A percentile compares a stretch with the other conserved stretches of the same genome.
phyloP scores from a whole-genome alignment of 2,329 filamentous ascomycete genomes.

The Phaeomoniella chlamydospora region DNA sequence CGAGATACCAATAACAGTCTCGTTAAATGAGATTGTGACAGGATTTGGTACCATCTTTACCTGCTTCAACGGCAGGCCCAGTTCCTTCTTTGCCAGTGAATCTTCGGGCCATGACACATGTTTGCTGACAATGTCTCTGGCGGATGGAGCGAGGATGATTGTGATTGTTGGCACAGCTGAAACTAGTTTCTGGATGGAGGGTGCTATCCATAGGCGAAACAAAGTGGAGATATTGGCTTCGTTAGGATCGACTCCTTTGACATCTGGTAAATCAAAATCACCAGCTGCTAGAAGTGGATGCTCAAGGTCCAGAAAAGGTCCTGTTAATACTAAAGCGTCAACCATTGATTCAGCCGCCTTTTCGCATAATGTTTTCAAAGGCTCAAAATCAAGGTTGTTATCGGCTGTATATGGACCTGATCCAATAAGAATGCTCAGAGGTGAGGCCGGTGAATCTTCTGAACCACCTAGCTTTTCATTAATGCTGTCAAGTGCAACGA shows the following conservation, averaged over 20 bases:
- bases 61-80: conserved; percentile 61
- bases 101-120: conserved; percentile 81
- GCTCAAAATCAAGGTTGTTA: conserved; percentile 80
- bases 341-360: conserved; percentile 60
- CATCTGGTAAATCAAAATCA: conserved; percentile 61
- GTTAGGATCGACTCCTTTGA: conserved; percentile 56
- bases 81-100: conserved; percentile 52
- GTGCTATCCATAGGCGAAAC: conserved; percentile 68
- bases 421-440: conserved; percentile 63
- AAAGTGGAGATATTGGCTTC: conserved; percentile 66
- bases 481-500: conserved; percentile 50
- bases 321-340: conserved; percentile 66
- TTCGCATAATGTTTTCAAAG: conserved; percentile 66
- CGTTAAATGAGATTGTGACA: conserved; percentile 78
- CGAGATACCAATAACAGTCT: conserved; percentile 66
- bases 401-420: conserved; percentile 87
- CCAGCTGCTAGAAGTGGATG: conserved; percentile 75
- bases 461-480: conserved; percentile 54
- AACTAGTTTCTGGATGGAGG: conserved; percentile 56
- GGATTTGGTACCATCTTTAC: conserved; percentile 76
- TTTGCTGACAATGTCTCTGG: conserved; percentile 67
- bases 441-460: conserved; percentile 41
- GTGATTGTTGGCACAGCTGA: conserved; percentile 61
- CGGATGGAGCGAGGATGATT: conserved; percentile 69
- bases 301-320: conserved; percentile 83